phyloP scores from a whole-genome alignment of 371 early-diverging fungal genomes.

The Saksenaea oblongispora region DNA sequence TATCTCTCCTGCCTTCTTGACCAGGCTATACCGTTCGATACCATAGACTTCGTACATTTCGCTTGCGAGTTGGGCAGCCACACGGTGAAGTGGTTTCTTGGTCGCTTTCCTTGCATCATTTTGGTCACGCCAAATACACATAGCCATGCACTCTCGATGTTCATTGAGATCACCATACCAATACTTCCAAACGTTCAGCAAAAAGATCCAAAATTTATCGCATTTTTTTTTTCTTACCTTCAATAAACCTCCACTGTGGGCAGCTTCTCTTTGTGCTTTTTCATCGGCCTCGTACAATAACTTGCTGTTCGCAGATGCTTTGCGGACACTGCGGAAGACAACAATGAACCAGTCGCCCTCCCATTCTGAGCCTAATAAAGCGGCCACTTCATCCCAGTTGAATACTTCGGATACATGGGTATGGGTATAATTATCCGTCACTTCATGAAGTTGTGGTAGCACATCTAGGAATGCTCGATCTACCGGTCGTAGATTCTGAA shows the following conservation, averaged over 20 bases:
- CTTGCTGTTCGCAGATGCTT: conserved; percentile 31
- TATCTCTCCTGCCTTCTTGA: conserved; percentile 32
- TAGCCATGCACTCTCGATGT: conserved; percentile 49
- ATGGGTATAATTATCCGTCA: conserved; percentile 28
- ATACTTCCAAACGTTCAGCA: conserved; percentile 20
- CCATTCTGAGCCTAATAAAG: conserved; percentile 12
- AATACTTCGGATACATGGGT: conserved; percentile 20
- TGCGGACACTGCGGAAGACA: conserved; percentile 48
- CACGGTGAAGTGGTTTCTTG: conserved; percentile 35
- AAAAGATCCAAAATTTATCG: neutral
- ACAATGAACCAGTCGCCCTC: conserved; percentile 49
- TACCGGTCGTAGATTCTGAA: conserved; percentile 21
- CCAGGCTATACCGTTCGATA: conserved; percentile 42
- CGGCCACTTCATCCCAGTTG: conserved; percentile 35
- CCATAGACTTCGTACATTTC: conserved; percentile 49
- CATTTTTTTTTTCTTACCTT: conserved; percentile 24
- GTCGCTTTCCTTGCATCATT: conserved; percentile 48
- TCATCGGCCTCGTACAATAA: conserved; percentile 47
- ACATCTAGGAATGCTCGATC: conserved; percentile 23
- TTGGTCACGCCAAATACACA: conserved; percentile 51
- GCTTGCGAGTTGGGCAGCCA: conserved; percentile 35
- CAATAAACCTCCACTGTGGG: conserved; percentile 47
- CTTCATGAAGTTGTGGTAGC: conserved; percentile 23
- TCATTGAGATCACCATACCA: conserved; percentile 55
- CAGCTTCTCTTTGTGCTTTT: conserved; percentile 48